phyloP scores from a whole-genome alignment of 2,329 filamentous ascomycete species.

The Ophiocordyceps camponoti-rufipedis region DNA sequence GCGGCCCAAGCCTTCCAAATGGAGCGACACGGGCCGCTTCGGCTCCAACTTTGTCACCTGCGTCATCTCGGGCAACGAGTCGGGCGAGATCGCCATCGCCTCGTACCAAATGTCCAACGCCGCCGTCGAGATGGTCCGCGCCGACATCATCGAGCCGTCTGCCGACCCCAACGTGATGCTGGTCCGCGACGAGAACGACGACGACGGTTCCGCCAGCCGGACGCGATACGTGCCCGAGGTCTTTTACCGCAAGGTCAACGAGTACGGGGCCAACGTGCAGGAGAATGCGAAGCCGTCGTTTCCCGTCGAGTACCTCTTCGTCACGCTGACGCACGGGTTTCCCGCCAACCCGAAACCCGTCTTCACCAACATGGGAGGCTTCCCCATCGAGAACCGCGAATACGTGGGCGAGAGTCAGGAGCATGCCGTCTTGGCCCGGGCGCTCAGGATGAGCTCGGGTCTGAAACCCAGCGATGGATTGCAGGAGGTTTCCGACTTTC shows the following conservation, averaged over 20 bases:
- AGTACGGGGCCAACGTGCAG: conserved; percentile 90
- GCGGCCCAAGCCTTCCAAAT: conserved; percentile 81
- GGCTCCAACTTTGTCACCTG: conserved; percentile 97
- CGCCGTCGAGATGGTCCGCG: conserved; percentile 89
- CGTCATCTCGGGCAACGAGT: conserved; percentile 80
- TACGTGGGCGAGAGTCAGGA: conserved; percentile 77
- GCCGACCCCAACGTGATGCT: conserved; percentile 89
- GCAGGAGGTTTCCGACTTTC: conserved; percentile 73
- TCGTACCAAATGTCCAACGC: conserved; percentile 92
- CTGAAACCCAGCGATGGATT: conserved; percentile 44
- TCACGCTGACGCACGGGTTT: conserved; percentile 93
- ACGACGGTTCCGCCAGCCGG: conserved; percentile 47
- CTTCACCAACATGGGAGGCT: conserved; percentile 50
- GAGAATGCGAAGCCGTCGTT: conserved; percentile 95
- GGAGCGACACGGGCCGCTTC: conserved; percentile 87
- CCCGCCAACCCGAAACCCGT: conserved; percentile 60
- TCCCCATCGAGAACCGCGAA: conserved; percentile 85
- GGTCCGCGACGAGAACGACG: conserved; percentile 80
- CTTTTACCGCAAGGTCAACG: conserved; percentile 88
- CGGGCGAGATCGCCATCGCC: conserved; percentile 73
- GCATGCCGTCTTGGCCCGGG: conserved; percentile 45
- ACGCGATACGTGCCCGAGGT: conserved; percentile 92
- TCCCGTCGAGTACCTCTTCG: conserved; percentile 88
- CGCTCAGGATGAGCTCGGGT: conserved; percentile 42
- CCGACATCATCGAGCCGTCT: conserved; percentile 87